Percentiles rank a stretch among this genome's conserved stretches.
phyloP scores from a whole-genome alignment of 176 grass and related monocot genomes.

The Carex myosuroides region DNA sequence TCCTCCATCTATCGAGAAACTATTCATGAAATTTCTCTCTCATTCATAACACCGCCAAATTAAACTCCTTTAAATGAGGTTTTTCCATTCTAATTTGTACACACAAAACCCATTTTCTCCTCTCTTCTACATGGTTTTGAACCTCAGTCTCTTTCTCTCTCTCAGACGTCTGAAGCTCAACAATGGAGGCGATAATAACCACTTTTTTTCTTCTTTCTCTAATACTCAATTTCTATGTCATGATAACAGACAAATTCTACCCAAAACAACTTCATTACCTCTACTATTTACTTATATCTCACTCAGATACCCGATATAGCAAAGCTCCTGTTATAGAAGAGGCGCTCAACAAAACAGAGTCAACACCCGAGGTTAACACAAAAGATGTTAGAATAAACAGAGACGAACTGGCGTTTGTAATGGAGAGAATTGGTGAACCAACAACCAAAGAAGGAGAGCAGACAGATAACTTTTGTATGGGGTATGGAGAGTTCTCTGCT shows the following conservation, averaged over 20 bases:
- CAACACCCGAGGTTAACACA: background rate
- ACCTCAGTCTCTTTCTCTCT: constrained; percentile 5
- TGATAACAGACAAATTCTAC: constrained; percentile 14
- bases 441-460: background rate
- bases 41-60: background rate
- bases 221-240: background rate
- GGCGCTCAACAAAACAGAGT: background rate
- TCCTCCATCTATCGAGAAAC: background rate
- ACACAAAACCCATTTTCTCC: background rate
- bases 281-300: background rate
- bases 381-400: constrained; percentile 3
- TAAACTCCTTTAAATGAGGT: background rate
- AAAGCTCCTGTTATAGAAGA: background rate
- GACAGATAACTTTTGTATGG: constrained; percentile 14
- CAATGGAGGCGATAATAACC: constrained; percentile 12
- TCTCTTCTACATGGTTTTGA: background rate
- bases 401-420: background rate
- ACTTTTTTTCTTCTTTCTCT: background rate
- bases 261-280: background rate
- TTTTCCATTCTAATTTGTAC: background rate
- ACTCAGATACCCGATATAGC: background rate
- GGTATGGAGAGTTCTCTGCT: constrained; percentile 19
- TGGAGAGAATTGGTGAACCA: background rate
- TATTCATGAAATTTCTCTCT: background rate
- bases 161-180: constrained; percentile 6